A percentile compares a stretch with the other conserved stretches of the same genome.
phyloP scores from a whole-genome alignment of 257 asterid genomes.

The Przewalskia tangutica region DNA sequence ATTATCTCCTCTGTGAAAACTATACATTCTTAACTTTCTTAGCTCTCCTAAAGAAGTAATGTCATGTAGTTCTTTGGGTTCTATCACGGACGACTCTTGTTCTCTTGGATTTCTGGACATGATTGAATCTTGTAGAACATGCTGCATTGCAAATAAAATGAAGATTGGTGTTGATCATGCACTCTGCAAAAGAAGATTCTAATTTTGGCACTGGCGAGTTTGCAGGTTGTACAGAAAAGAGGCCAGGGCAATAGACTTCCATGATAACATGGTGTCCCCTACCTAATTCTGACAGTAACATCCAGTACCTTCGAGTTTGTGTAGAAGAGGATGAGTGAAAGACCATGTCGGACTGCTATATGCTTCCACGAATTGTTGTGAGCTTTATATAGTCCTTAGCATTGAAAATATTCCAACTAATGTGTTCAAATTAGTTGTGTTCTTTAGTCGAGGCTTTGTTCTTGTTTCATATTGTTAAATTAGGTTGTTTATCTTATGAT shows the following conservation, averaged over 20 bases:
- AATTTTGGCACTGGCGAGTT: background rate
- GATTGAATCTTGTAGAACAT: background rate
- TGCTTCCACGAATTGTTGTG: conserved; percentile 3
- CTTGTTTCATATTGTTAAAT: background rate
- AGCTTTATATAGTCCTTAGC: background rate
- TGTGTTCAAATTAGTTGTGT: background rate
- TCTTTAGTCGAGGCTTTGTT: background rate
- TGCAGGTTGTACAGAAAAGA: conserved; percentile 10
- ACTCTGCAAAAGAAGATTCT: background rate
- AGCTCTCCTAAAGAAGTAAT: background rate
- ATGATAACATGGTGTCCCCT: background rate
- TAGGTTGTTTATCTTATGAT: background rate
- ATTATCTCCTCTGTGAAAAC: background rate
- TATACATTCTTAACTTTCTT: background rate
- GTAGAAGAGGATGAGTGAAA: background rate
- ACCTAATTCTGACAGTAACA: background rate
- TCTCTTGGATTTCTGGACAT: background rate
- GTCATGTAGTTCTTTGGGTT: background rate
- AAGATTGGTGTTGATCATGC: background rate
- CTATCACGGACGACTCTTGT: too few species aligned
- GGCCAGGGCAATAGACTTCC: background rate
- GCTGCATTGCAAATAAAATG: background rate
- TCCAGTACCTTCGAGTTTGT: background rate
- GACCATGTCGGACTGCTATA: background rate
- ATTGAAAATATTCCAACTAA: background rate